These are phyloP conservation scores for Yamadazyma sp. DNA, from an alignment of 1,139 yeast genomes.

Conservation along the genomic window DNA sequence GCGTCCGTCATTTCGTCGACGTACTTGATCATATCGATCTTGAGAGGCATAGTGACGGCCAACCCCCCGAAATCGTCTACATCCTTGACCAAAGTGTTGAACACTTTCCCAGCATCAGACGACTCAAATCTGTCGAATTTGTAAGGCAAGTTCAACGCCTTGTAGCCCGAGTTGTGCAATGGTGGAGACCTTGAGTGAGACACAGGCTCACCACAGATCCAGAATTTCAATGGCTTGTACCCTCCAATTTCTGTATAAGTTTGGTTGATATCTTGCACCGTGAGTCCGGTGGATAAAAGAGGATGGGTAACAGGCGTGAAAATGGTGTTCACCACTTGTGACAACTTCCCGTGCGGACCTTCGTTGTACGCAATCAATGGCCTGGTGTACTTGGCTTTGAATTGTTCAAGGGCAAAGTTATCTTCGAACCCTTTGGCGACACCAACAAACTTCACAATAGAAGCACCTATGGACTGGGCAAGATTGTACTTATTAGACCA, in stretches of 20 bases:
- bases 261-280: conserved; percentile 60
- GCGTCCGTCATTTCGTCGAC: conserved; percentile 66
- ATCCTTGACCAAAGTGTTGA: conserved; percentile 47
- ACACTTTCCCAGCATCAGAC: conserved; percentile 51
- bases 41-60: conserved; percentile 89
- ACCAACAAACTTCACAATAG: conserved; percentile 83
- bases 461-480: conserved; percentile 67
- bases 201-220: conserved; percentile 81
- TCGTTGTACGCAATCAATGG: conserved; percentile 86
- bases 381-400: conserved; percentile 54
- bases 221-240: conserved; percentile 55
- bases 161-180: conserved; percentile 77
- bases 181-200: conserved; percentile 86
- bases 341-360: conserved; percentile 74
- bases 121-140: conserved; percentile 70
- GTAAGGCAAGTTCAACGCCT: conserved; percentile 76
- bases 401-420: conserved; percentile 68
- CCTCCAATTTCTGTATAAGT: conserved; percentile 67
- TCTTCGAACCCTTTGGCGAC: conserved; percentile 64
- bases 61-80: conserved; percentile 73
- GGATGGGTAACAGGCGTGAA: conserved; percentile 85
- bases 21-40: conserved; percentile 70
- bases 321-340: conserved; percentile 71
- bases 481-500: conserved; percentile 74
- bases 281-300: conserved; percentile 55